Evolutionary conservation across 305 asterid genomes (phyloP), one percentile per base, ranked within the genome.

Genomic region (Fraxinus sp.): DNA sequence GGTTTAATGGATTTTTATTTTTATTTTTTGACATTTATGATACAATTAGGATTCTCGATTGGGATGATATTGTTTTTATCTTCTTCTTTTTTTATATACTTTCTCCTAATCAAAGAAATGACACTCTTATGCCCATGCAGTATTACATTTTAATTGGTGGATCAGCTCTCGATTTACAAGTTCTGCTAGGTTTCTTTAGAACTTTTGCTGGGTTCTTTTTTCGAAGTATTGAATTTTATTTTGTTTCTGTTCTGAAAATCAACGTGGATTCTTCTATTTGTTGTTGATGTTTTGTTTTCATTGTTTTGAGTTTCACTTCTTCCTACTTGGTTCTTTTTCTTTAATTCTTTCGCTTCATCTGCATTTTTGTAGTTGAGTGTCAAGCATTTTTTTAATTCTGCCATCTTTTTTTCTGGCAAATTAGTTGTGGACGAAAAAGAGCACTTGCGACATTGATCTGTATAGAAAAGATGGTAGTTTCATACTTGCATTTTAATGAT

Each of bases 1-100:
- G 16, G 32, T 82, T 76, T 79, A 36, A 39, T 59, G 78, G 81
- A 41, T 46, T 79, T 86, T 10, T 1, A 22, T 32, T 76, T 84
- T 18, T 66, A n/a, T n/a, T n/a, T n/a, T 22, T 37, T 14, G 49
- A 68, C 2, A 26, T 55, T 62, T 70, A 57, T 35, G 78, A 74
- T 49, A 5, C 44, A 66, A 22, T 70, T 39, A 35, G 77, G 11
- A 73, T 46, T 86, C 79, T 73, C 62, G 78, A 49, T 71, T 68
- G 36, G n/a, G 57, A 7, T 55, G n/a, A 46, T 57, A 75, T 30
- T 46, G 62, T 22, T 39, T 30, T 3, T 70, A 62, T 64, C 62
- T 82, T 55, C n/a, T 52, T 13, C 52, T 9, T 62, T 11, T 71
- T 78, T 80, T 57, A 14, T 59, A 32, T 59, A 22, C 44, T 3